Evolutionary conservation across 805 yeast species (phyloP), one percentile per base, ranked within the genome.

Genomic region (Saccharomycopsis schoenii): DNA sequence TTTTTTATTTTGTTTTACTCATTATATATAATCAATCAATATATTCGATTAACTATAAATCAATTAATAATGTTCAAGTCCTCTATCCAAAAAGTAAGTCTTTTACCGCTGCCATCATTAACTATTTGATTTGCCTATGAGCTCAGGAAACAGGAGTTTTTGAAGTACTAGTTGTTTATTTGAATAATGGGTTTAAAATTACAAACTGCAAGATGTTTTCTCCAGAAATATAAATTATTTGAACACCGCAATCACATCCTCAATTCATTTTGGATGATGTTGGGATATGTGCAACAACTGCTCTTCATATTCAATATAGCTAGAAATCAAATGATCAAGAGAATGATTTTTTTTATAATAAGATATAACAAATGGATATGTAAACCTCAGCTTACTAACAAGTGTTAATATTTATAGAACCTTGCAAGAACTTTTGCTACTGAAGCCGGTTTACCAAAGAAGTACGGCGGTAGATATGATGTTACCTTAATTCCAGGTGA

Each of bases 401-500:
- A 17, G 17, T 36, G 4, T 47, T 14, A 17, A 17, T 42, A 17
- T 50, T 25, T 25, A 56, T 42, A 55, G 61, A 58, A 54, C 55
- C 40, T 58, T 36, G 56, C 42, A 15, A 62, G 64, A 62, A 57
- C 80, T 37, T 67, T 77, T 56, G 88, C 90, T 62, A 80, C 89
- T 58, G 75, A 84, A 36, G 80, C 86, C 60, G 81, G 81, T 66
- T 79, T 88, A 70, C 96, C 96, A 70, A 89, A 89, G 79, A 88
- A 89, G 77, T 91, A 89, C 77, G 98, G 98, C 68, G 97, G 97
- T 65, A 86, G 86, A 73, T 92, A 83, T 81, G 88, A 93, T 59
- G 97, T 94, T 62, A 93, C 99, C 58, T 81, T 93, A 73, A 86
- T 93, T 68, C 98, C 98, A 62, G 97, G 99, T 77, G 99, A 93